Conservation (phyloP, 176 grass and related monocot genomes). For the Carex scoparia region DNA sequence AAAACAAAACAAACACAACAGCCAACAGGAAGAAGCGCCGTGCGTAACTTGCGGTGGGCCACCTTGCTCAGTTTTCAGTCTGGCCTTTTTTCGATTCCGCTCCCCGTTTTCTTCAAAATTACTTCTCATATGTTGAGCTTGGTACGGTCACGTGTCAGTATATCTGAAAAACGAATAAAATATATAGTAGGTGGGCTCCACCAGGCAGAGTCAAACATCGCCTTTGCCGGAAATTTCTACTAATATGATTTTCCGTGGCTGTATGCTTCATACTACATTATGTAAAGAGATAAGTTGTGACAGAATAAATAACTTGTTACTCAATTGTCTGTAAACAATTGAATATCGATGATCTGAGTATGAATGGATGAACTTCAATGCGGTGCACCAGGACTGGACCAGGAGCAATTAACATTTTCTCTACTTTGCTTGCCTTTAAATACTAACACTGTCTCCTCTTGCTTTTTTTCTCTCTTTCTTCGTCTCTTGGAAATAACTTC, state of each 20-base stretch:
- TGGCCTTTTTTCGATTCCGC: background rate
- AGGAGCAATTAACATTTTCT: background rate
- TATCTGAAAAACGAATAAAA: background rate
- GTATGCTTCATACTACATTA: background rate
- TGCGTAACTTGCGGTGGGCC: background rate
- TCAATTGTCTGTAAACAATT: background rate
- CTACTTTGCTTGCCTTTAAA: slow-evolving; percentile 24
- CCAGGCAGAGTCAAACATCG: background rate
- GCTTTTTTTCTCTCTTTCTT: background rate
- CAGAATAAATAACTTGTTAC: background rate
- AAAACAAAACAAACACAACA: background rate
- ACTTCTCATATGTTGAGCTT: background rate
- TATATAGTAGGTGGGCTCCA: background rate
- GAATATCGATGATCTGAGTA: background rate
- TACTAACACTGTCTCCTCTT: slow-evolving; percentile 9
- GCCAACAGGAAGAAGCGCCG: background rate
- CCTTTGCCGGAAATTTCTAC: background rate
- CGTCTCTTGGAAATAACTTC: slow-evolving; percentile 1
- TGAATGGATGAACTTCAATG: background rate
- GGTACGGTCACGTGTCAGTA: background rate
- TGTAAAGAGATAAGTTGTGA: background rate
- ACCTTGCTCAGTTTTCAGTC: background rate
- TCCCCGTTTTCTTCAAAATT: background rate
- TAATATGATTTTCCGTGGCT: background rate
- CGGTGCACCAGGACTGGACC: background rate